Conservation (phyloP, 768 basidiomycete species). For the Russula griseocarnosa region DNA sequence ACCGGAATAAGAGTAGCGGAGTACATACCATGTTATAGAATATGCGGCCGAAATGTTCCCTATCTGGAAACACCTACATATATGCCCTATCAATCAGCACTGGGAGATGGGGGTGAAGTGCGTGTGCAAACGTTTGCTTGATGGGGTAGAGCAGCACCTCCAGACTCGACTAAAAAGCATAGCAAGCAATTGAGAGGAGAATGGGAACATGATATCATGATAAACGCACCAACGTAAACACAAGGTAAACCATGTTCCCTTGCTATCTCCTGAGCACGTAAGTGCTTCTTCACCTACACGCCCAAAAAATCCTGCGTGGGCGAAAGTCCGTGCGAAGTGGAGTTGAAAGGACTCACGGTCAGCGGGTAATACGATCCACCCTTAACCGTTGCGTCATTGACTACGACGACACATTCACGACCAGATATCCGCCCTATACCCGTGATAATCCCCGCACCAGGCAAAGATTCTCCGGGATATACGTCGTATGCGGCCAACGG, state of each 20-base stretch:
- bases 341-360: conserved; percentile 47
- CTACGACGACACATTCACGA: conserved; percentile 80
- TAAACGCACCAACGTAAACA: conserved; percentile 76
- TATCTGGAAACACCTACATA: conserved; percentile 79
- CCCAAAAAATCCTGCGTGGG: background rate
- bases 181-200: background rate
- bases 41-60: conserved; percentile 92
- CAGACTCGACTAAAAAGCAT: conserved; percentile 70
- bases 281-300: conserved; percentile 83
- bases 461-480: conserved; percentile 69
- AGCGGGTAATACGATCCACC: conserved; percentile 90
- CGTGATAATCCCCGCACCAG: conserved; percentile 87
- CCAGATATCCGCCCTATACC: conserved; percentile 71
- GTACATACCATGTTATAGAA: conserved; percentile 89
- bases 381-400: conserved; percentile 94
- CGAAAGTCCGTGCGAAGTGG: background rate
- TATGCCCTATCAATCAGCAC: background rate
- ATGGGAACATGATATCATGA: conserved; percentile 20
- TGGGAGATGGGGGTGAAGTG: background rate
- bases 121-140: conserved; percentile 68
- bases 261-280: conserved; percentile 94
- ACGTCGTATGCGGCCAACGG: conserved; percentile 84
- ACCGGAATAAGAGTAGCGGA: background rate
- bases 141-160: conserved; percentile 87
- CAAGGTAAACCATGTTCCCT: conserved; percentile 85